A percentile compares a stretch with the other conserved stretches of the same genome.
phyloP scores from a whole-genome alignment of 371 early-diverging fungal species.

The Polyrhizophydium stewartii region DNA sequence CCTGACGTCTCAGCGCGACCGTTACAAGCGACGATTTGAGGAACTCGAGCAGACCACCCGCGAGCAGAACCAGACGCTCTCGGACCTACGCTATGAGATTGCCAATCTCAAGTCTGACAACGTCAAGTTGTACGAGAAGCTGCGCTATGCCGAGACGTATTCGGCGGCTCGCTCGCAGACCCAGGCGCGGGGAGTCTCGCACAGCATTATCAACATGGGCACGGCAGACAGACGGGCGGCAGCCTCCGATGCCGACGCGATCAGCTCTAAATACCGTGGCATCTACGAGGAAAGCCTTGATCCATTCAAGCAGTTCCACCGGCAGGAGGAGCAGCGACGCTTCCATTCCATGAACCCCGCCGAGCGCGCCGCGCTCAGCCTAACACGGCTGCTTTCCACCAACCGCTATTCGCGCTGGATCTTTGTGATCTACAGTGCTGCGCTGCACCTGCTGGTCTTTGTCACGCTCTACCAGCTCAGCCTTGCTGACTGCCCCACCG shows the following conservation, averaged over 20 bases:
- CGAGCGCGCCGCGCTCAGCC: conserved; percentile 64
- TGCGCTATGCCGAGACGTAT: conserved; percentile 66
- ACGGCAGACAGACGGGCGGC: too few species aligned
- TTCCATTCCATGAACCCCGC: conserved; percentile 69
- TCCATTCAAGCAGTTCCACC: conserved; percentile 82
- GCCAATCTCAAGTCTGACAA: conserved; percentile 73
- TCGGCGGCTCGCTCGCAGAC: neutral
- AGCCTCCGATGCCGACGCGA: neutral
- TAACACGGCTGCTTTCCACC: conserved; percentile 65
- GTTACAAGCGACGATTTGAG: conserved; percentile 77
- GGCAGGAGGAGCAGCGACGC: conserved; percentile 67
- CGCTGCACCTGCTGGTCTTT: conserved; percentile 76
- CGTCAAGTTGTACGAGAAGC: conserved; percentile 78
- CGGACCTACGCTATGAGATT: conserved; percentile 63
- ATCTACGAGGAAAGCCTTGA: conserved; percentile 84
- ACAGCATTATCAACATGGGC: too few species aligned
- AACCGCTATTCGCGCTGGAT: conserved; percentile 70
- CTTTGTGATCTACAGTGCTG: conserved; percentile 64
- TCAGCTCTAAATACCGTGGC: conserved; percentile 60
- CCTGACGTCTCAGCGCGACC: conserved; percentile 82
- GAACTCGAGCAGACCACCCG: conserved; percentile 60
- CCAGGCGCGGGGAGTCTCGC: too few species aligned
- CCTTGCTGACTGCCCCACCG: conserved; percentile 59
- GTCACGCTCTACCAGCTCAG: conserved; percentile 60
- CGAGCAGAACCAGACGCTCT: conserved; percentile 27